phyloP scores from a whole-genome alignment of 352 stramenopile genomes.

The Phytopythium delawarense region DNA sequence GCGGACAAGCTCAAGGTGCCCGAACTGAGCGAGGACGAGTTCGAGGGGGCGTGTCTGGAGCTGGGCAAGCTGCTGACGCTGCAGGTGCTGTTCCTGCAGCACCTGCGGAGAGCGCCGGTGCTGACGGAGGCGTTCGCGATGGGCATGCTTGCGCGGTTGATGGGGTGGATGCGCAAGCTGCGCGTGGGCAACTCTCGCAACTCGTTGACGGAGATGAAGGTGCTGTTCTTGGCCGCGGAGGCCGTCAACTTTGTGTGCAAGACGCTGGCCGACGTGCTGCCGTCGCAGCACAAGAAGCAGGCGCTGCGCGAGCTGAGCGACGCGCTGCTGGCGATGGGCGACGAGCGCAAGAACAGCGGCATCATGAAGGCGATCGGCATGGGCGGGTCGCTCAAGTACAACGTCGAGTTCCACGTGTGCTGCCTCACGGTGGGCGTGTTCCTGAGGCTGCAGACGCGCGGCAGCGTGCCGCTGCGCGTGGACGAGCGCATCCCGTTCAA shows the following conservation, averaged over 20 bases:
- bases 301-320: slow-evolving; percentile 67
- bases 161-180: slow-evolving; percentile 71
- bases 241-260: slow-evolving; percentile 70
- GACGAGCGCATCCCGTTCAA: slow-evolving; percentile 79
- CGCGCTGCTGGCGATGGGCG: slow-evolving; percentile 53
- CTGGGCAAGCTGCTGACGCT: slow-evolving; percentile 76
- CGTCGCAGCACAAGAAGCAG: slow-evolving; percentile 67
- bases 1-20: slow-evolving; percentile 60
- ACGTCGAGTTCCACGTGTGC: slow-evolving; percentile 75
- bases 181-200: slow-evolving; percentile 30
- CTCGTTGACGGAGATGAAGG: slow-evolving; percentile 73
- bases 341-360: slow-evolving; percentile 69
- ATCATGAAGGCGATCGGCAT: slow-evolving; percentile 87
- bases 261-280: slow-evolving; percentile 50
- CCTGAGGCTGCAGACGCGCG: slow-evolving; percentile 72
- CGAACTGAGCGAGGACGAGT: slow-evolving; percentile 78
- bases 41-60: slow-evolving; percentile 64
- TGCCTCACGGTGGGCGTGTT: slow-evolving; percentile 75
- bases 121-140: slow-evolving; percentile 68
- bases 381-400: slow-evolving; percentile 66
- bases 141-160: slow-evolving; percentile 63
- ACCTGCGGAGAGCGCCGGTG: slow-evolving; percentile 49
- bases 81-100: slow-evolving; percentile 75
- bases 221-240: slow-evolving; percentile 76
- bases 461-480: slow-evolving; percentile 55